Conservation (phyloP, 306 rosid genomes). For the Canavalia gladiata region DNA sequence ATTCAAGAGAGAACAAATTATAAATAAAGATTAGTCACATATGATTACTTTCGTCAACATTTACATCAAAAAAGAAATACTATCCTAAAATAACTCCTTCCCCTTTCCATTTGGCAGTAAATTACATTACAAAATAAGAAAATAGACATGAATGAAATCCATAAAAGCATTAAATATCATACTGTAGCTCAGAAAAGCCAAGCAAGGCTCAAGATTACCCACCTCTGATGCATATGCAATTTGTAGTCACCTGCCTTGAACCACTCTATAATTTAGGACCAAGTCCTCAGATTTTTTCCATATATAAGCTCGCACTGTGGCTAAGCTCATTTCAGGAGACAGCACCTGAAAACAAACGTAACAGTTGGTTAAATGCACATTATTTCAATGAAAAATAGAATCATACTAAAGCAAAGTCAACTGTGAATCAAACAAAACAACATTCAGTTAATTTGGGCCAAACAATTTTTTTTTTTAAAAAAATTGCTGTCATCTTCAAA, state of each 20-base stretch:
- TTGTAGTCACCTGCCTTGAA: constrained; percentile 80
- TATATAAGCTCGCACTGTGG: constrained; percentile 91
- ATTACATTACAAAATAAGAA: constrained; percentile 18
- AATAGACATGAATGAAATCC: constrained; percentile 5
- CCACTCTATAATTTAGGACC: constrained; percentile 85
- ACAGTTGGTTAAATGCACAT: constrained; percentile 37
- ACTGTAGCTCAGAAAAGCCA: constrained; percentile 27
- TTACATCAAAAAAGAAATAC: constrained; percentile 23
- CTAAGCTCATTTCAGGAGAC: constrained; percentile 92
- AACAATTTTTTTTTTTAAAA: constrained; percentile 12
- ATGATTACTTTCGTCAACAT: constrained; percentile 19
- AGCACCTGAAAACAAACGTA: constrained; percentile 66
- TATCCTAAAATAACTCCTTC: constrained; percentile 1
- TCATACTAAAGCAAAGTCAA: constrained; percentile 20
- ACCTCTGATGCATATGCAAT: constrained; percentile 52
- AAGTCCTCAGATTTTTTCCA: constrained; percentile 98
- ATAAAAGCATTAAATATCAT: constrained; percentile 39
- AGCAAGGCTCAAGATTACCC: constrained; percentile 43
- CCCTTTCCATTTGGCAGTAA: constrained; percentile 33
- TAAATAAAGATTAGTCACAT: constrained; percentile 29
- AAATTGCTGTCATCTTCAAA: constrained; percentile 27
- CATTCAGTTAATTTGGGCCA: constrained; percentile 28
- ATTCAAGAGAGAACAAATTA: constrained; percentile 9
- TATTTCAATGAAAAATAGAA: constrained; percentile 30
- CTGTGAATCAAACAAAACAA: constrained; percentile 25